A percentile compares a stretch with the other conserved stretches of the same genome.
These are phyloP conservation scores for Yamadazyma sp. DNA, from an alignment of 805 yeast species.

Conservation along the genomic window DNA sequence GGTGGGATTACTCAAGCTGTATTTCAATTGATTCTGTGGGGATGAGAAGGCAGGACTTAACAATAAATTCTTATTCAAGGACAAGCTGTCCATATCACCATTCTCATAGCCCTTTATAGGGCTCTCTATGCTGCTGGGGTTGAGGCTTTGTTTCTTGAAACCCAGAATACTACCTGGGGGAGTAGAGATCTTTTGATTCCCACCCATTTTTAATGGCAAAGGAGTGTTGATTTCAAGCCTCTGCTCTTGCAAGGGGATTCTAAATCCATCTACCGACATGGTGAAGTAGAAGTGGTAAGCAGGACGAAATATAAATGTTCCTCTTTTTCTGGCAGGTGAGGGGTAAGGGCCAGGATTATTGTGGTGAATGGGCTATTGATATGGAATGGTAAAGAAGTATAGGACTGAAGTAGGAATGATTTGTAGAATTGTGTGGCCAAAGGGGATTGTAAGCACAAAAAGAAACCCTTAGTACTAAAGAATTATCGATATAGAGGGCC, in stretches of 20 bases:
- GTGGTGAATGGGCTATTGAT: too few species aligned
- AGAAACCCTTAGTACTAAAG: constrained; percentile 3
- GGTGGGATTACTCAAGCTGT: background rate
- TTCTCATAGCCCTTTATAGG: constrained; percentile 13
- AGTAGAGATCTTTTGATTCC: constrained; percentile 30
- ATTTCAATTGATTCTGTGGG: constrained; percentile 34
- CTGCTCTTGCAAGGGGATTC: constrained; percentile 19
- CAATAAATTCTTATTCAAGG: constrained; percentile 18
- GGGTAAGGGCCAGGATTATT: too few species aligned
- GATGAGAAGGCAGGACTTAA: constrained; percentile 49
- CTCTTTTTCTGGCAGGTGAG: too few species aligned
- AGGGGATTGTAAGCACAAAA: too few species aligned
- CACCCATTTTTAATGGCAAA: constrained; percentile 10
- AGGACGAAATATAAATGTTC: too few species aligned
- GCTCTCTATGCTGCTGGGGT: constrained; percentile 11
- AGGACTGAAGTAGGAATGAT: too few species aligned
- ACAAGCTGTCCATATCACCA: constrained; percentile 7
- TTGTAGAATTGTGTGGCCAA: too few species aligned
- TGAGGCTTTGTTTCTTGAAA: constrained; percentile 2
- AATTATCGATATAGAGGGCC: constrained; percentile 1
- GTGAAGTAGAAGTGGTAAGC: too few species aligned
- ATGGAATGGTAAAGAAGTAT: too few species aligned
- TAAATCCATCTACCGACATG: constrained; percentile 15
- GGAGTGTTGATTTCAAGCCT: constrained; percentile 16
- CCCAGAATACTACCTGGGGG: constrained; percentile 27